Evolutionary conservation across 495 filamentous ascomycete genomes (phyloP), one percentile per base, ranked within the genome.

Genomic region (Ramalina intermedia): DNA sequence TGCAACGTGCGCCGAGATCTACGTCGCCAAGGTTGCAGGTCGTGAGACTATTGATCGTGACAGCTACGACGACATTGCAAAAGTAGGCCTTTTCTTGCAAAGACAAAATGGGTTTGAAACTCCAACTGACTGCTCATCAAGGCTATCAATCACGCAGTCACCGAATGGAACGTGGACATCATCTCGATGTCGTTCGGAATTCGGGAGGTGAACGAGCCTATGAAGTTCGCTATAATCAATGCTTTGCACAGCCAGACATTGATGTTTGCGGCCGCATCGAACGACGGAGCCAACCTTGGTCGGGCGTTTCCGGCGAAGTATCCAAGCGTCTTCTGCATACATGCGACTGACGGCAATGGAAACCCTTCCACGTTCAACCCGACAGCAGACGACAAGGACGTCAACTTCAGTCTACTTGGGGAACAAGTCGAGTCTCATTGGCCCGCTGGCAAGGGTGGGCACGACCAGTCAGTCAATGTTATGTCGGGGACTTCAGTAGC

Each of bases 111-210:
- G 51, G 21, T 48, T 37, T 37, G 36, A 11, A n/a, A 37, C 9
- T n/a, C n/a, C 11, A 37, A n/a, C 36, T 37, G n/a, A 59, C 46
- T 17, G 3, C 17, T 47, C 40, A 16, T 49, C 12, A 17, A 64
- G 62, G 59, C 62, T n/a, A 64, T 64, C 35, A 48, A 63, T 52
- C 46, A 63, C 43, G 61, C 62, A 48, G 58, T 61, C 37, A 21
- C 7, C 2, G 41, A 60, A 54, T 64, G 62, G 62, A 60, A 63
- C 39, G 62, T 64, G 41, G 61, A 64, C 48, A 58, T 64, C 48
- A 63, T 64, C 52, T 61, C 62, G 12, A 64, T n/a, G n/a, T 64
- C 61, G 35, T 64, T 64, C 26, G 61, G 61, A 0, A 57, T 62
- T 46, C 60, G 58, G 41, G 52, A 62, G 54, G 53, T 55, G 47